A percentile compares a stretch with the other conserved stretches of the same genome.
These are phyloP conservation scores for Scutellaria minor DNA, from an alignment of 257 asterid genomes.

Conservation along the genomic window DNA sequence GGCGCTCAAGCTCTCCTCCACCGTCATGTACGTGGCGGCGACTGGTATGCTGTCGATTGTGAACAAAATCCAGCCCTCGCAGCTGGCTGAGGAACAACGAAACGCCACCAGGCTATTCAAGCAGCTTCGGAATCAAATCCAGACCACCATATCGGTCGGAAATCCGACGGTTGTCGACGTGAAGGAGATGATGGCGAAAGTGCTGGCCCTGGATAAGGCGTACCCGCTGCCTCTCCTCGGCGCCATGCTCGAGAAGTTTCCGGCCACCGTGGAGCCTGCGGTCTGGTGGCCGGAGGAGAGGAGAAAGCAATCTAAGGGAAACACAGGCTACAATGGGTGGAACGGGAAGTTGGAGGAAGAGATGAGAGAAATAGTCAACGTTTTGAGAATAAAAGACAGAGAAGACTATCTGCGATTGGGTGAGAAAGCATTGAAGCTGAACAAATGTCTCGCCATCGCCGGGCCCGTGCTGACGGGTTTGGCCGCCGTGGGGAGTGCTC, in stretches of 20 bases:
- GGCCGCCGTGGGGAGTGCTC: slow-evolving; percentile 61
- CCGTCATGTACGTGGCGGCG: slow-evolving; percentile 54
- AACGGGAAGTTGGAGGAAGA: slow-evolving; percentile 55
- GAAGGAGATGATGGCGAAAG: slow-evolving; percentile 55
- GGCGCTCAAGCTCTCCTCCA: slow-evolving; percentile 51
- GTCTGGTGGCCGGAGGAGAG: slow-evolving; percentile 63
- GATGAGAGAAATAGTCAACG: slow-evolving; percentile 50
- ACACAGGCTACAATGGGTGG: slow-evolving; percentile 52
- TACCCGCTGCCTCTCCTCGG: slow-evolving; percentile 68
- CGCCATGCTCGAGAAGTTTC: slow-evolving; percentile 57
- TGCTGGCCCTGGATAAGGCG: slow-evolving; percentile 68
- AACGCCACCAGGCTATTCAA: slow-evolving; percentile 66
- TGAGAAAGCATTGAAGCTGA: slow-evolving; percentile 54
- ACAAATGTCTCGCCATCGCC: slow-evolving; percentile 47
- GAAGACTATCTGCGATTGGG: slow-evolving; percentile 62
- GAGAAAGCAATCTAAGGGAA: slow-evolving; percentile 2
- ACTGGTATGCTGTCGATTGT: slow-evolving; percentile 51
- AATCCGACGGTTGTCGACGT: slow-evolving; percentile 48
- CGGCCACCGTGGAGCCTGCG: slow-evolving; percentile 53
- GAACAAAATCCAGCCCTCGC: slow-evolving; percentile 77
- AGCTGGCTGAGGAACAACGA: slow-evolving; percentile 78
- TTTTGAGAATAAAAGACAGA: slow-evolving; percentile 48
- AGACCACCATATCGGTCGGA: slow-evolving; percentile 46
- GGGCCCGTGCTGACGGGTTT: slow-evolving; percentile 69
- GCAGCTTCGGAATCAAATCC: slow-evolving; percentile 55